These are phyloP conservation scores for Raddia guianensis DNA, from an alignment of 176 grass and related monocot species.

Conservation along the genomic window DNA sequence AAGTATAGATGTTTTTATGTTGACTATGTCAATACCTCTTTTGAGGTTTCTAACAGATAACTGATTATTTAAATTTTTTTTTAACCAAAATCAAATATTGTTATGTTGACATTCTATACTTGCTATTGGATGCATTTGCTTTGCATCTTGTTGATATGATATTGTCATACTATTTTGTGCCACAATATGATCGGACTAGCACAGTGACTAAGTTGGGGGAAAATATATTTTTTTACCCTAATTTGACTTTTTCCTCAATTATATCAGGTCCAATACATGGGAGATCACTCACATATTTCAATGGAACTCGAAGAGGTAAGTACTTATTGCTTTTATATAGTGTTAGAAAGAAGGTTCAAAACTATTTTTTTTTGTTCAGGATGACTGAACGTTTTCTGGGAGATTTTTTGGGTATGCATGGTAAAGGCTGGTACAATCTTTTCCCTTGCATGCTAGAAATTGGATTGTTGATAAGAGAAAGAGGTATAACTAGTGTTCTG, in stretches of 20 bases:
- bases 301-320: constrained; percentile 93
- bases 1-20: not conserved
- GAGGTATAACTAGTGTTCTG: not conserved
- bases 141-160: constrained; percentile 1
- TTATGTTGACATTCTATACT: not conserved
- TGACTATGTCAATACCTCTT: constrained; percentile 11
- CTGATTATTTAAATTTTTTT: not conserved
- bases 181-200: not conserved
- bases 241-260: constrained; percentile 37
- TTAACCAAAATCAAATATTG: not conserved
- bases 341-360: constrained; percentile 16
- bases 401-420: constrained; percentile 1
- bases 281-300: constrained; percentile 90
- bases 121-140: not conserved
- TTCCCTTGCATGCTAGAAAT: constrained; percentile 23
- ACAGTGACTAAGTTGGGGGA: constrained; percentile 14
- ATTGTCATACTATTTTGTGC: not conserved
- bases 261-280: constrained; percentile 89
- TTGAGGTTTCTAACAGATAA: constrained; percentile 16
- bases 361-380: constrained; percentile 6
- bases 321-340: constrained; percentile 36
- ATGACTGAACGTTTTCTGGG: constrained; percentile 5
- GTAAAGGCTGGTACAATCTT: not conserved
- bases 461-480: constrained; percentile 10
- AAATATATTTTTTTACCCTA: constrained; percentile 26